Conservation (phyloP, 192 early-diverging fungal genomes). For the Coemansia sp. region DNA sequence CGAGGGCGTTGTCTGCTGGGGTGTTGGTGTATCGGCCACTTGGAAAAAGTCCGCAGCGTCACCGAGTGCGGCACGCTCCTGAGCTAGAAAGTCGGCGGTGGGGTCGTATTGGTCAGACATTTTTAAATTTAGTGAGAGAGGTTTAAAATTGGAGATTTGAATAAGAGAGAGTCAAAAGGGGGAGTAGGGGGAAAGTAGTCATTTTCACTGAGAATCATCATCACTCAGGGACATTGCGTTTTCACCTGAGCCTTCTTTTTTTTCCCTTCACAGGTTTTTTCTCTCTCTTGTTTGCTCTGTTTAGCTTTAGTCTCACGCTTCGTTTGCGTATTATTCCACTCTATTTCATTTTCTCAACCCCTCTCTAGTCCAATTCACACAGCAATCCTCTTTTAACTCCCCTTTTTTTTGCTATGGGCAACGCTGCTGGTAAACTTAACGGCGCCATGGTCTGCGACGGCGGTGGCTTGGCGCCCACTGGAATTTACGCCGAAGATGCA, state of each 20-base stretch:
- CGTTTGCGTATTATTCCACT: not conserved
- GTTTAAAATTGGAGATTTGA: not conserved
- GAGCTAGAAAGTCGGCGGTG: conserved; percentile 73
- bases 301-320: not conserved
- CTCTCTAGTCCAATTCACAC: too few species aligned
- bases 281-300: not conserved
- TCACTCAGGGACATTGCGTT: too few species aligned
- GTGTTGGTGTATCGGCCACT: not conserved
- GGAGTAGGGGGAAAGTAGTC: too few species aligned
- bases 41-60: conserved; percentile 68
- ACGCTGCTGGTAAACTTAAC: conserved; percentile 44
- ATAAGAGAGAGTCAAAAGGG: not conserved
- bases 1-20: not conserved
- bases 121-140: not conserved
- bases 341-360: too few species aligned
- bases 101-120: conserved; percentile 58
- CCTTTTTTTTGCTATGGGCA: conserved; percentile 33
- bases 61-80: conserved; percentile 71
- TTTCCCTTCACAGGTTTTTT: too few species aligned
- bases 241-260: too few species aligned
- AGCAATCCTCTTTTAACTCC: too few species aligned
- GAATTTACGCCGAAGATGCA: conserved; percentile 62
- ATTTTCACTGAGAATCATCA: too few species aligned
- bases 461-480: conserved; percentile 64
- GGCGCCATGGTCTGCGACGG: conserved; percentile 58